Conservation (phyloP, 176 grass and related monocot genomes). For the Phragmites australis region DNA sequence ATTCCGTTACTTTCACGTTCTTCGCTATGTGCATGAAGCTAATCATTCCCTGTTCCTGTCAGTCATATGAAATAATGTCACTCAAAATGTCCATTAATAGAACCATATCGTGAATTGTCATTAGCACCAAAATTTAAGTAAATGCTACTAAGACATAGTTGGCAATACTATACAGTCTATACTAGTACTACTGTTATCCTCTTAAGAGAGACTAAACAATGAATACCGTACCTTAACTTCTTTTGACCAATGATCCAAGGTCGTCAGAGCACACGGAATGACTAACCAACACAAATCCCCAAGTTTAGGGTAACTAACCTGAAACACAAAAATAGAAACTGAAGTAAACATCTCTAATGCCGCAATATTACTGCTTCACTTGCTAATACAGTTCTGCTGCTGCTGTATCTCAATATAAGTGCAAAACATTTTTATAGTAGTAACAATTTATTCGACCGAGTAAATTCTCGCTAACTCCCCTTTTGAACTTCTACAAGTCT, state of each 20-base stretch:
- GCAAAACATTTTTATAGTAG: not conserved
- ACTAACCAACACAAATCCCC: slow-evolving; percentile 68
- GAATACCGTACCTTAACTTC: slow-evolving; percentile 66
- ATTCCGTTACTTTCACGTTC: slow-evolving; percentile 67
- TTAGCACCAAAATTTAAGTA: not conserved
- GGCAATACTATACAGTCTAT: not conserved
- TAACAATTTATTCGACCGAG: not conserved
- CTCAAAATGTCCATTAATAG: not conserved
- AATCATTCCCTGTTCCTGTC: slow-evolving; percentile 75
- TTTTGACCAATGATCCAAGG: slow-evolving; percentile 92
- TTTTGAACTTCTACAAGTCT: not conserved
- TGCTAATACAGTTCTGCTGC: not conserved
- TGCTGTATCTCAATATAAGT: no score
- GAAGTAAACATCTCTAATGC: not conserved
- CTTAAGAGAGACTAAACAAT: slow-evolving; percentile 13
- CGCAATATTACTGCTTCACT: not conserved
- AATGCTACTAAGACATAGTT: not conserved
- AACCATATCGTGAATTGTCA: not conserved
- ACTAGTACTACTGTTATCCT: not conserved
- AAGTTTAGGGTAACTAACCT: slow-evolving; percentile 74
- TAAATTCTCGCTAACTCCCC: not conserved
- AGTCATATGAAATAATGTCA: slow-evolving; percentile 5
- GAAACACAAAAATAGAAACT: slow-evolving; percentile 17
- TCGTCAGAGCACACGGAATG: slow-evolving; percentile 77
- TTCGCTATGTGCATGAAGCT: slow-evolving; percentile 75